Evolutionary conservation across 163 green algal genomes (phyloP).

Genomic region (Scenedesmus sp.): DNA sequence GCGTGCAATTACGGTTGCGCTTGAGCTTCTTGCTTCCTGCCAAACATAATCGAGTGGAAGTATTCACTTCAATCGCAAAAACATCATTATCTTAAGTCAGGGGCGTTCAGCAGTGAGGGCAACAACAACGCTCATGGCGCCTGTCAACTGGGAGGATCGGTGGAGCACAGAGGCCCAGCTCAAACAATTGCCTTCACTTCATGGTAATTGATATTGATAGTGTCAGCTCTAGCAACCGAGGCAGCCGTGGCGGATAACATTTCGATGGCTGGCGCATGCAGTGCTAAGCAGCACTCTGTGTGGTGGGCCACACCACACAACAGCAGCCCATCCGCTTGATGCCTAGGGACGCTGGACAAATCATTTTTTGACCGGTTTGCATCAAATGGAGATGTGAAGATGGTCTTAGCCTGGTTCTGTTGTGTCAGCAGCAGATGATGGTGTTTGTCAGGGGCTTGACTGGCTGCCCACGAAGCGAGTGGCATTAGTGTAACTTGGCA

Average conservation of each 20-base stretch:
- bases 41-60: background rate
- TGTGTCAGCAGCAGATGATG: background rate
- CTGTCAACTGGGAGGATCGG: constrained; percentile 32
- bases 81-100: background rate
- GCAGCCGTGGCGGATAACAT: background rate
- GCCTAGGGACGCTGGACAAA: background rate
- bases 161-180: constrained; percentile 26
- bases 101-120: background rate
- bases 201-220: background rate
- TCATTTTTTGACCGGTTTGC: background rate
- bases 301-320: background rate
- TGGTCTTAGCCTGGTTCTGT: background rate
- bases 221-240: background rate
- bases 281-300: background rate
- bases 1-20: background rate
- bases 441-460: background rate
- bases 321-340: background rate
- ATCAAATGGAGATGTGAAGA: background rate
- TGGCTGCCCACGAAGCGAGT: background rate
- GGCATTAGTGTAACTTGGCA: background rate
- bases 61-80: no score
- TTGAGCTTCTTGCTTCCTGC: background rate
- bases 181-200: constrained; percentile 37
- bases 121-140: constrained; percentile 10
- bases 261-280: background rate